Evolutionary conservation across 441 rosid genomes (phyloP).

Genomic region (Pelargonium australe): DNA sequence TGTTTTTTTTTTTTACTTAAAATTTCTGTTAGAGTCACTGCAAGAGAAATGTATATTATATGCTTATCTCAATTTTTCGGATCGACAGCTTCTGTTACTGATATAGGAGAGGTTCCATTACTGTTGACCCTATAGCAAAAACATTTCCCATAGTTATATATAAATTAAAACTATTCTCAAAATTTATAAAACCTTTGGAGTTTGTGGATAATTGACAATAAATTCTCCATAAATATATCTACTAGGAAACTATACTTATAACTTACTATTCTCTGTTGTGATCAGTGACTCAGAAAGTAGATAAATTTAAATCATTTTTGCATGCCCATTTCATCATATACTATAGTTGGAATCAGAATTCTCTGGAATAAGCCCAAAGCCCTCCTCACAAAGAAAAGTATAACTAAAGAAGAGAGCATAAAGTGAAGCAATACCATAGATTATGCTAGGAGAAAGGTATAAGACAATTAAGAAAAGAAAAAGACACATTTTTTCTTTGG

Average conservation of each 20-base stretch:
- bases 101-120: not conserved
- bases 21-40: not conserved
- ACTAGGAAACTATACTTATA: no score
- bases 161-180: no score
- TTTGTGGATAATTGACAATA: no score
- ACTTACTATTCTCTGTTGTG: no score
- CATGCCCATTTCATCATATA: not conserved
- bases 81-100: not conserved
- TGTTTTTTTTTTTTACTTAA: not conserved
- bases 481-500: conserved; percentile 24
- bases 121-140: not conserved
- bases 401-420: conserved; percentile 17
- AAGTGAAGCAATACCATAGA: conserved; percentile 19
- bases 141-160: not conserved
- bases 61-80: not conserved
- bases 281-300: not conserved
- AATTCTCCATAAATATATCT: no score
- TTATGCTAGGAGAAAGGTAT: conserved; percentile 37
- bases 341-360: conserved; percentile 11
- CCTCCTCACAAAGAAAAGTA: conserved; percentile 35
- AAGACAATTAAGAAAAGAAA: not conserved
- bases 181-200: no score
- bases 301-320: not conserved
- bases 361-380: conserved; percentile 22
- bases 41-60: not conserved